Percentiles rank a stretch among this genome's conserved stretches.
Conservation (phyloP, 345 rosid species). For the Citrus australasica region DNA sequence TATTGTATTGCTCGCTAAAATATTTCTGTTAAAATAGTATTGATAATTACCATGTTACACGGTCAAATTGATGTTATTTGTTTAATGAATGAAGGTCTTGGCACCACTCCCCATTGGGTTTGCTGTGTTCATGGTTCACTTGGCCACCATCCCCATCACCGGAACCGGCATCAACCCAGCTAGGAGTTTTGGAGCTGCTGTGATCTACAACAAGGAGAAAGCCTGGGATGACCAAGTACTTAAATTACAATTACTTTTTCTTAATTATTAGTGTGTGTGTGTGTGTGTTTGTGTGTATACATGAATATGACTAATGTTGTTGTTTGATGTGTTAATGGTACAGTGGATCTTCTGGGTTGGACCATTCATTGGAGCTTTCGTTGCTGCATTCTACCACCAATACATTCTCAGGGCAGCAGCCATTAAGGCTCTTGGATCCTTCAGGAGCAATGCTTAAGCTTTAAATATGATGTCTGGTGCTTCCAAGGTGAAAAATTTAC, state of each 20-base stretch:
- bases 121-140: constrained; percentile 95
- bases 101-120: constrained; percentile 97
- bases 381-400: constrained; percentile 82
- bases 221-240: constrained; percentile 93
- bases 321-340: neutral
- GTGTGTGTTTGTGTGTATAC: neutral
- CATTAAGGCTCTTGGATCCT: constrained; percentile 74
- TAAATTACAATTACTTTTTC: neutral
- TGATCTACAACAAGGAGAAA: constrained; percentile 65
- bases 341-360: constrained; percentile 99
- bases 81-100: constrained; percentile 48
- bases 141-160: constrained; percentile 87
- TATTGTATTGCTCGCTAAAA: no score
- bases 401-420: constrained; percentile 74
- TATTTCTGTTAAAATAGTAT: neutral
- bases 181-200: constrained; percentile 96
- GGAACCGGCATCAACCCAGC: constrained; percentile 98
- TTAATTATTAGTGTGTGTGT: no score
- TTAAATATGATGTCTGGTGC: neutral
- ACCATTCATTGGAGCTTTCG: constrained; percentile 79
- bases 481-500: constrained; percentile 14
- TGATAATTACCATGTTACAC: neutral
- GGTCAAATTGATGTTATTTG: neutral
- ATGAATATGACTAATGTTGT: neutral
- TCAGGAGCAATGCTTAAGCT: constrained; percentile 72